These are phyloP conservation scores for Erigeron canadensis DNA, from an alignment of 129 eudicot species.

Conservation along the genomic window DNA sequence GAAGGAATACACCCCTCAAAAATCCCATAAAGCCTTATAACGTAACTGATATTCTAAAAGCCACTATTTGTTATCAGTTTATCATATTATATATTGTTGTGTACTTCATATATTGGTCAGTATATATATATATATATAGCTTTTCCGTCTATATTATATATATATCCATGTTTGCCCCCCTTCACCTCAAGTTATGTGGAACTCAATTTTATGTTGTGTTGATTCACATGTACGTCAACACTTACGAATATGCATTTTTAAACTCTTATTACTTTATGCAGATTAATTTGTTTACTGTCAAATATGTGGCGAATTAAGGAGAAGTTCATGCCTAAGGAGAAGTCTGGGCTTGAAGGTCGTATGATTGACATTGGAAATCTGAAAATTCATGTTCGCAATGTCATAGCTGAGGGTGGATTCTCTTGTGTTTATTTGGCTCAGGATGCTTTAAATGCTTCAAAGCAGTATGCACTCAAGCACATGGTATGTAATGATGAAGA, in stretches of 20 bases:
- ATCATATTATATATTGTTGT: background rate
- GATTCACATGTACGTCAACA: background rate
- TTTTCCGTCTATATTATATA: too few relatives aligned
- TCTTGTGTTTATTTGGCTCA: conserved; percentile 91
- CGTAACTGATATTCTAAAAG: background rate
- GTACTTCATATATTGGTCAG: background rate
- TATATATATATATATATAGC: too few relatives aligned
- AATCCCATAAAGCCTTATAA: background rate
- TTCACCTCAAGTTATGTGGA: background rate
- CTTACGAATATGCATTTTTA: background rate
- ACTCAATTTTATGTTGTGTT: background rate
- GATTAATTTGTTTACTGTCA: conserved; percentile 22
- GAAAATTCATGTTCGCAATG: conserved; percentile 81
- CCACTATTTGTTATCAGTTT: background rate
- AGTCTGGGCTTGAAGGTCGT: conserved; percentile 93
- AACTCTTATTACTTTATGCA: conserved; percentile 12
- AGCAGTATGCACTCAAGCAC: conserved; percentile 95
- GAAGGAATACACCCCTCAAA: background rate
- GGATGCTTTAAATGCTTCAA: conserved; percentile 80
- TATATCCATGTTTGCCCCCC: too few relatives aligned
- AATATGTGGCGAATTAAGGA: conserved; percentile 93
- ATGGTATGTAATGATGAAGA: conserved; percentile 94
- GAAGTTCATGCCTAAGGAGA: conserved; percentile 80
- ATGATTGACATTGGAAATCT: conserved; percentile 74
- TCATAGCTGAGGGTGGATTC: conserved; percentile 95